These are phyloP conservation scores for Maudiozyma saulgeensis DNA, from an alignment of 805 yeast genomes.

Conservation along the genomic window DNA sequence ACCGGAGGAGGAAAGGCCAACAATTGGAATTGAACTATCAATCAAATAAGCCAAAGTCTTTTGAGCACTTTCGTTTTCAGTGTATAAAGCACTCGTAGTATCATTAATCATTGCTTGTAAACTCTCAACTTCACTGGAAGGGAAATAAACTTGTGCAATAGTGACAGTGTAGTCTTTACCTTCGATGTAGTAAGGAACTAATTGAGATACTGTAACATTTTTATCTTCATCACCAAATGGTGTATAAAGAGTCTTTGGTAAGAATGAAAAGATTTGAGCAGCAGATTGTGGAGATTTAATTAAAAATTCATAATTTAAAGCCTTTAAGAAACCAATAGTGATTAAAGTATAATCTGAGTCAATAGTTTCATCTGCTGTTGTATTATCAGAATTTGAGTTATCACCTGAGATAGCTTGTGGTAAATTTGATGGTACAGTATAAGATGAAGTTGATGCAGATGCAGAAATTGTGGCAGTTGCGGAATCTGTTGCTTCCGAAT, in stretches of 20 bases:
- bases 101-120: constrained; percentile 48
- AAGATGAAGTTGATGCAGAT: constrained; percentile 11
- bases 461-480: neutral
- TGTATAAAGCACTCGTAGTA: constrained; percentile 49
- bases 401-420: constrained; percentile 33
- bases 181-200: constrained; percentile 64
- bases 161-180: constrained; percentile 62
- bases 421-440: constrained; percentile 35
- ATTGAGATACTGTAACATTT: constrained; percentile 54
- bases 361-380: too few relatives aligned
- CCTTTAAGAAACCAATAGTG: constrained; percentile 46
- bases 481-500: constrained; percentile 15
- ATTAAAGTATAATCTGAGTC: constrained; percentile 15
- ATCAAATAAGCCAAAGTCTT: constrained; percentile 54
- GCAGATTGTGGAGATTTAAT: constrained; percentile 79
- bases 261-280: constrained; percentile 53
- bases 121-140: constrained; percentile 38
- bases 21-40: constrained; percentile 37
- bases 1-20: constrained; percentile 31
- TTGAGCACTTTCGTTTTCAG: constrained; percentile 46
- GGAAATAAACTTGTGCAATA: constrained; percentile 81
- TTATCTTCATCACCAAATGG: constrained; percentile 39
- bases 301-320: constrained; percentile 79
- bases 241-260: constrained; percentile 58
- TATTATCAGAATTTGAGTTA: too few relatives aligned